Base-by-base conservation (phyloP, 306 rosid species). In the Betula pendula region DNA sequence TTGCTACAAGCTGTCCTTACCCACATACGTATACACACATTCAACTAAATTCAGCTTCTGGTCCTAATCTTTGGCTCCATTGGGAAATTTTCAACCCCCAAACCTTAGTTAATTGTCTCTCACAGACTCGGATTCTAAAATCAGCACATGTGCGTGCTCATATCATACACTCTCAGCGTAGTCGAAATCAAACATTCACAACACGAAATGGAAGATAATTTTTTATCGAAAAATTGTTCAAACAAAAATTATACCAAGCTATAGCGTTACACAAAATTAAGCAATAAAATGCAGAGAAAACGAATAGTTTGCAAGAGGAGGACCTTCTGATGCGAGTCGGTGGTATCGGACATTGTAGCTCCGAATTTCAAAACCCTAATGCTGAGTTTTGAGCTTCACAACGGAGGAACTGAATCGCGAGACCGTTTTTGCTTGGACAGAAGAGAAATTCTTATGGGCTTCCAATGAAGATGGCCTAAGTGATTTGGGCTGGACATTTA, bases 281-380 rank as follows among this genome's bases (percentile, higher is more conserved):
- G 55, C 33, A 19, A 20, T 65, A 42, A 10, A 11, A 31, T 13
- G 52, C 0, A 35, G 31, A 65, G 65, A 8, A 33, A 43, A 19
- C 14, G 14, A 73, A 19, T 11, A 16, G 33, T 5, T 47, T 5
- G 48, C 42, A 71, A 42, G 70, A 20, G 29, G 19, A 33, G 16
- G 13, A 83, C 87, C 87, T 83, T 83, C 78, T 62, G 82, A 63
- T 62, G 20, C 15, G 70, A 71, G 47, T 78, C 66, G 22, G 52
- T 76, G 51, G 42, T 35, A 33, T 58, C 90, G 27, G 96, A 89
- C 96, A 91, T 87, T 72, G 83, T n/a, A 52, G 83, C 80, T 79
- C 42, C 62, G 45, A 72, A 80, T 65, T 65, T 20, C 84, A 84
- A 38, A 76, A 78, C 84, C 80, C 83, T 70, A 80, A 84, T 49